Base-by-base conservation (phyloP, 1,139 yeast genomes). In the Sugiyamaella japonica region DNA sequence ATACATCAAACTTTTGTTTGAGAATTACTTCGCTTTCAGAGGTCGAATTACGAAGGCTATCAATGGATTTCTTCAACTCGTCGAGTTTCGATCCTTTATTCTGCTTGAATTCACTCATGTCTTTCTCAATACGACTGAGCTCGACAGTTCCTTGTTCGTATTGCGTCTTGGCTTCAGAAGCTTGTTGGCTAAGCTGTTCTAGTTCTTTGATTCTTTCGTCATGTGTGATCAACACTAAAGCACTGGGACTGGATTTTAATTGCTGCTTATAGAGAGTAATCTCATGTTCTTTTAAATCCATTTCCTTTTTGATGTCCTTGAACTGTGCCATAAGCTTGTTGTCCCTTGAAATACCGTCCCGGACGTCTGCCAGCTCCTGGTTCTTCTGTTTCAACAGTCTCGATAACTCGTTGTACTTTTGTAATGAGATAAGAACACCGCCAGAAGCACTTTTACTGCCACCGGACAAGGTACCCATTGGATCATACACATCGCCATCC, bases 401-500 rank as follows among this genome's bases (percentile, higher is more conserved):
- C 41, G 75, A 75, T 13, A 83, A 66, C n/a, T 71, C 72, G 63
- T 88, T 87, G 61, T 80, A 86, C 59, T 81, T 81, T 65, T 86
- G 95, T 67, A 91, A 81, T 50, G 81, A 81, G 7, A 83, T 70
- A 56, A 93, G 75, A 4, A 86, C 70, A 0, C 90, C 81, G 5
- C 81, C 76, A 48, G 75, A 72, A 23, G 65, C 70, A 60, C 78
- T 82, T 61, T 93, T 79, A 20, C 95, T 85, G n/a, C 99, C 99
- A 52, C 99, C 99, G 1, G 97, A 88, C 40, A 95, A 75, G 20
- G 96, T 89, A 12, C 99, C 99, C 63, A 86, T 90, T 0, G 99
- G 99, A 67, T 95, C 99, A 71, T 91, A 95, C 9, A 86, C 80
- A 70, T 93, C 99, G 48, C 99, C 99, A 52, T 91, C 95, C 41